Conservation (phyloP, 139 green algal genomes). For the Choricystis sp. region DNA sequence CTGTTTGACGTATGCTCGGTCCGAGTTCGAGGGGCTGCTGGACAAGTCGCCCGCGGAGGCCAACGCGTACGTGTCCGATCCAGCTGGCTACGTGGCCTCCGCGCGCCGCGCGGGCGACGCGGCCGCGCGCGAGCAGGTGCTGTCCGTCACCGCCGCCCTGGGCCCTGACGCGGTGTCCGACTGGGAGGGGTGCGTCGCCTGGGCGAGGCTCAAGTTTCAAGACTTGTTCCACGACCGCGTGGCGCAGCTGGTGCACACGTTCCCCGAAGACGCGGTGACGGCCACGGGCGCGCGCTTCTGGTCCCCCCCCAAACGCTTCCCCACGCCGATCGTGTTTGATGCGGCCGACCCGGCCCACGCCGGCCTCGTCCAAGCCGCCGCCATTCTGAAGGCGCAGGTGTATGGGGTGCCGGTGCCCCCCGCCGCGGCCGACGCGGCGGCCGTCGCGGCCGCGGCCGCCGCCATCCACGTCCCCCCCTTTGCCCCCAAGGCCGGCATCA, state of each 20-base stretch:
- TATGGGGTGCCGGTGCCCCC: conserved; percentile 59
- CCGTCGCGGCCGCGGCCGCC: conserved; percentile 27
- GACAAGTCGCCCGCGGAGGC: conserved; percentile 79
- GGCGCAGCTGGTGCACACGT: conserved; percentile 85
- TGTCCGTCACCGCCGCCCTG: conserved; percentile 70
- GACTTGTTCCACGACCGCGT: conserved; percentile 76
- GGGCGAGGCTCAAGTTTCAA: conserved; percentile 66
- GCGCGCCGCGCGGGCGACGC: conserved; percentile 32
- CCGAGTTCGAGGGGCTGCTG: conserved; percentile 92
- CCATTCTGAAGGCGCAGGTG: conserved; percentile 79
- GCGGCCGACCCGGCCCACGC: conserved; percentile 50
- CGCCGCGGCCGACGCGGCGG: conserved; percentile 36
- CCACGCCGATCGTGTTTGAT: conserved; percentile 59
- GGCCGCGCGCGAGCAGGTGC: conserved; percentile 65
- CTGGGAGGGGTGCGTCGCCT: conserved; percentile 80
- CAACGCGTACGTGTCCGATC: conserved; percentile 73
- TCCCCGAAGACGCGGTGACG: conserved; percentile 87
- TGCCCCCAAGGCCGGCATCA: conserved; percentile 63
- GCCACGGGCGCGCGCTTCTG: conserved; percentile 84
- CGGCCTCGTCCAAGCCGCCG: conserved; percentile 55
- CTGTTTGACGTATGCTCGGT: conserved; percentile 81
- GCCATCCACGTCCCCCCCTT: conserved; percentile 61
- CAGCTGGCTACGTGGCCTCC: conserved; percentile 45
- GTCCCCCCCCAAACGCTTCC: conserved; percentile 95
- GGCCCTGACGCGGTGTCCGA: conserved; percentile 30